Conservation (phyloP, 2,329 filamentous ascomycete genomes). For the Aspergillus sp. region DNA sequence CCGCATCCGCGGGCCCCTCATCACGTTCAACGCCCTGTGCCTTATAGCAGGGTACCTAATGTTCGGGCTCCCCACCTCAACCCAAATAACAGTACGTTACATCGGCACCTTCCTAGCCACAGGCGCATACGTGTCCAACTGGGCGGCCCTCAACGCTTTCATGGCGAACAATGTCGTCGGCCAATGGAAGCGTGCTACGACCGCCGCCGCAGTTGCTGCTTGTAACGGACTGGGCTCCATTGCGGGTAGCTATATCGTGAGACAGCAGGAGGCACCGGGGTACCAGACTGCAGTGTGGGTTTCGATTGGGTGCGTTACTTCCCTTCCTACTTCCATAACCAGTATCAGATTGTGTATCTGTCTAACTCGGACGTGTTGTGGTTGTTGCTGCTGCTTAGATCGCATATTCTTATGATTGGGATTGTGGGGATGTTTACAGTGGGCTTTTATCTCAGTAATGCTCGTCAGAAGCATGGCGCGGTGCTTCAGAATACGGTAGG, state of each 20-base stretch:
- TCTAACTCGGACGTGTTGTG: neutral
- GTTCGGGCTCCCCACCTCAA: slow-evolving; percentile 57
- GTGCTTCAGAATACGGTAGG: slow-evolving; percentile 50
- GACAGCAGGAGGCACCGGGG: slow-evolving; percentile 59
- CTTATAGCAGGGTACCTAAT: slow-evolving; percentile 65
- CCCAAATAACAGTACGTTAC: slow-evolving; percentile 61
- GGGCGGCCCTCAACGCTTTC: slow-evolving; percentile 65
- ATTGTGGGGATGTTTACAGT: slow-evolving; percentile 53
- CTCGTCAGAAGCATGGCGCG: slow-evolving; percentile 47
- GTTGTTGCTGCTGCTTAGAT: slow-evolving; percentile 31
- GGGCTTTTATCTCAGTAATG: slow-evolving; percentile 56
- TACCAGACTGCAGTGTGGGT: slow-evolving; percentile 68
- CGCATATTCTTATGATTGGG: slow-evolving; percentile 58
- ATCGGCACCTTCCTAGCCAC: slow-evolving; percentile 66
- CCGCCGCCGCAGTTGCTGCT: slow-evolving; percentile 60
- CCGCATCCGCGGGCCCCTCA: slow-evolving; percentile 61
- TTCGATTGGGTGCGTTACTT: slow-evolving; percentile 52
- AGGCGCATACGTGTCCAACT: slow-evolving; percentile 68
- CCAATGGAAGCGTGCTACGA: slow-evolving; percentile 65
- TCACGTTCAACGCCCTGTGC: slow-evolving; percentile 63
- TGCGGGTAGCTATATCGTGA: slow-evolving; percentile 66
- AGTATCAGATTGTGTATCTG: neutral
- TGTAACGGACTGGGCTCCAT: slow-evolving; percentile 65
- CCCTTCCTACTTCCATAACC: neutral
- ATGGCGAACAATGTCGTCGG: slow-evolving; percentile 63